phyloP scores from a whole-genome alignment of 2,329 filamentous ascomycete species.

The Xylaria sp. region DNA sequence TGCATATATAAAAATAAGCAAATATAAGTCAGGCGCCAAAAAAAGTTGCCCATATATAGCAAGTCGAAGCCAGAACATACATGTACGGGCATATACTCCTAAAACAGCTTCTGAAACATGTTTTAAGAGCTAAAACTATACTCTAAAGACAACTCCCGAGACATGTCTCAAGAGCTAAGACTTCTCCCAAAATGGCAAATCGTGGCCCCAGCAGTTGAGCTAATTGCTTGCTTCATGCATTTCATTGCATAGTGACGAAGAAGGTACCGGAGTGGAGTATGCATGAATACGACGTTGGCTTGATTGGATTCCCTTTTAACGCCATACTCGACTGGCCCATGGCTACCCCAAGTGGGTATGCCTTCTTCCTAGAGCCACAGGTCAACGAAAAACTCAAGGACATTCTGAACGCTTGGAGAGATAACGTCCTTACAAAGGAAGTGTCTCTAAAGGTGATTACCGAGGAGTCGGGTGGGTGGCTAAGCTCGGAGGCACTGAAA shows the following conservation, averaged over 20 bases:
- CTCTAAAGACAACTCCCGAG: too few species aligned
- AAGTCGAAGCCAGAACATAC: too few species aligned
- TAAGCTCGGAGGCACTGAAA: slow-evolving; percentile 2
- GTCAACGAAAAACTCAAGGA: slow-evolving; percentile 11
- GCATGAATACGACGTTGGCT: not conserved
- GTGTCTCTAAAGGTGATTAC: slow-evolving; percentile 14
- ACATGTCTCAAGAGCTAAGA: too few species aligned
- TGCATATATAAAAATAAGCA: too few species aligned
- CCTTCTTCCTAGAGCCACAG: slow-evolving; percentile 7
- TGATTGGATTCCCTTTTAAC: slow-evolving; percentile 15
- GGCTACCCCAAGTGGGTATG: slow-evolving; percentile 19
- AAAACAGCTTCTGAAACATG: too few species aligned
- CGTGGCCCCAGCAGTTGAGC: too few species aligned
- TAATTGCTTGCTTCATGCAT: slow-evolving; percentile 1
- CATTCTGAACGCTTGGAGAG: slow-evolving; percentile 12
- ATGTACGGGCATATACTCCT: too few species aligned
- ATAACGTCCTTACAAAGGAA: not conserved
- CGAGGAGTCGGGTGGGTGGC: not conserved
- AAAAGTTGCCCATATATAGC: too few species aligned
- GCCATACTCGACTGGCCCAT: slow-evolving; percentile 14
- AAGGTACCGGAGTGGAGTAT: slow-evolving; percentile 9
- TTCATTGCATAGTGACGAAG: slow-evolving; percentile 4
- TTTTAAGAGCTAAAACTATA: too few species aligned
- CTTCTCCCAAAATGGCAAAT: too few species aligned
- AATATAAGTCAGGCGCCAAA: too few species aligned